phyloP scores from a whole-genome alignment of 2,329 filamentous ascomycete genomes.

The Atkinsonella hypoxylon region DNA sequence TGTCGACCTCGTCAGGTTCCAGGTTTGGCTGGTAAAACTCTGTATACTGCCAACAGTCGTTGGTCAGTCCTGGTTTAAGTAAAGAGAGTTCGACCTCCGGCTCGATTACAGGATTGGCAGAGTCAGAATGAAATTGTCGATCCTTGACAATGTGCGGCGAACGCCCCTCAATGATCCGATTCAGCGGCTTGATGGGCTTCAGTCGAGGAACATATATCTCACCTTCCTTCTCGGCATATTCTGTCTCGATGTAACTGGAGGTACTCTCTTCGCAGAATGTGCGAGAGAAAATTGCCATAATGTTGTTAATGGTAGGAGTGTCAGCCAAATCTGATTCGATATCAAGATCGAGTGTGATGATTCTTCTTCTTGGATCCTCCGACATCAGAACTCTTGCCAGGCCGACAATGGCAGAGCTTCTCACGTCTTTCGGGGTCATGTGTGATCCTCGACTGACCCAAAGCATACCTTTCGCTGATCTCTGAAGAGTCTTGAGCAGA shows the following conservation, averaged over 20 bases:
- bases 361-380: conserved; percentile 31
- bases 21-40: conserved; percentile 12
- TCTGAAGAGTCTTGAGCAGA: conserved; percentile 27
- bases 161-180: conserved; percentile 30
- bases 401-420: conserved; percentile 29
- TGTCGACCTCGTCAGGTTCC: conserved; percentile 23
- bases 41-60: conserved; percentile 16
- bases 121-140: conserved; percentile 11
- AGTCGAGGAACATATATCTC: conserved; percentile 33
- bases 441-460: conserved; percentile 36
- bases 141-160: conserved; percentile 5
- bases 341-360: conserved; percentile 32
- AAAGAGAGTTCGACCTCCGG: conserved; percentile 14
- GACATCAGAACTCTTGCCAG: conserved; percentile 36
- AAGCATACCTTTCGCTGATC: conserved; percentile 25
- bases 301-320: conserved; percentile 6
- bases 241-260: conserved; percentile 22
- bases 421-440: conserved; percentile 22
- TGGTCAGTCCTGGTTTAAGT: conserved; percentile 14
- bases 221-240: conserved; percentile 29
- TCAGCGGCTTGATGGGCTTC: conserved; percentile 26
- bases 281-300: conserved; percentile 16
- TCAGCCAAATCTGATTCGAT: conserved; percentile 11
- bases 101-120: neutral
- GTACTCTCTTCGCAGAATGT: conserved; percentile 11